Percentiles rank a stretch among this genome's conserved stretches.
Conservation (phyloP, 1,284 basidiomycete species). For the Tetrapyrgos nigripes region DNA sequence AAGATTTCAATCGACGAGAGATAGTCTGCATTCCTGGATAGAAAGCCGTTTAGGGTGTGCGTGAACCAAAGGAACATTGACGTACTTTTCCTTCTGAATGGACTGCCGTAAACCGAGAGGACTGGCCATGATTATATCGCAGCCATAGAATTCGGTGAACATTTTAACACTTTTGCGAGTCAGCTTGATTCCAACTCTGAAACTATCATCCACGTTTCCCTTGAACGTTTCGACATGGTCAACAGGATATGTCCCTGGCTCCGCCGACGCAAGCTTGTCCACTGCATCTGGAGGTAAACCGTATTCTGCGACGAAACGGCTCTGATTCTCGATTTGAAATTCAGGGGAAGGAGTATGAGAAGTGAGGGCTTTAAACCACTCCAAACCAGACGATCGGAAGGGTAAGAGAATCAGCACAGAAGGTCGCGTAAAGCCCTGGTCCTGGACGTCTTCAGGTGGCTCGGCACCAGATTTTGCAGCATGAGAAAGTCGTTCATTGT, state of each 20-base stretch:
- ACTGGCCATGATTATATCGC: constrained; percentile 93
- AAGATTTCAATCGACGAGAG: constrained; percentile 93
- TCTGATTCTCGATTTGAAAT: constrained; percentile 86
- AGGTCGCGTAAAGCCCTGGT: constrained; percentile 98
- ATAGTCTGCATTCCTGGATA: constrained; percentile 84
- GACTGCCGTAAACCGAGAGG: constrained; percentile 91
- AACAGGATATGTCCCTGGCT: constrained; percentile 79
- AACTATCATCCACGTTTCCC: constrained; percentile 98
- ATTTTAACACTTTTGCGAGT: constrained; percentile 90
- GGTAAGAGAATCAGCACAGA: constrained; percentile 93
- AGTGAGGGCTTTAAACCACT: constrained; percentile 77
- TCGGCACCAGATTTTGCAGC: constrained; percentile 60
- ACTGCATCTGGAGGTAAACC: constrained; percentile 78
- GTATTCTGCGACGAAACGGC: constrained; percentile 87
- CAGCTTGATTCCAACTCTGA: constrained; percentile 91
- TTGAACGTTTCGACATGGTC: constrained; percentile 95
- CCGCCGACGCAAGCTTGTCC: constrained; percentile 83
- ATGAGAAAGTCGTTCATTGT: constrained; percentile 88
- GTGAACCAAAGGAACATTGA: constrained; percentile 8
- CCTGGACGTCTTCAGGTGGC: constrained; percentile 79
- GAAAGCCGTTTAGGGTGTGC: constrained; percentile 6
- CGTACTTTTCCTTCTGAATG: constrained; percentile 93
- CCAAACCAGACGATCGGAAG: constrained; percentile 88
- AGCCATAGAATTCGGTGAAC: constrained; percentile 90
- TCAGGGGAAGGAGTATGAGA: constrained; percentile 68